Conservation (phyloP, 805 yeast genomes). For the Starmera dryadoides region DNA sequence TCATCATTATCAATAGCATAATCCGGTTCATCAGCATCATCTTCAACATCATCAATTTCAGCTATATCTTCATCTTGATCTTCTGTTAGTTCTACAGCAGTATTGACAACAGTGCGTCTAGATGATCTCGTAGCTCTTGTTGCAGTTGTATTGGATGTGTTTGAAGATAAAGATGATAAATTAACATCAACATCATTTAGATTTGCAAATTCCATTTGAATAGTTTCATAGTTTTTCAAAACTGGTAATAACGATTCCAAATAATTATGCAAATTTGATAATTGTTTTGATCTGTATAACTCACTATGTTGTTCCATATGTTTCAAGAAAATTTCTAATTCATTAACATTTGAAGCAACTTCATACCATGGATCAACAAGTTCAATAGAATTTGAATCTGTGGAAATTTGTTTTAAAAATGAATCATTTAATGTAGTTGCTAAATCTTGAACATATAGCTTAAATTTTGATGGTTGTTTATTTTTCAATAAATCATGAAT, state of each 20-base stretch:
- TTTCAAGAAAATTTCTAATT: slow-evolving; percentile 9
- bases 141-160: too few relatives aligned
- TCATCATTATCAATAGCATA: slow-evolving; percentile 4
- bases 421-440: slow-evolving; percentile 7
- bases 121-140: too few relatives aligned
- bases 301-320: slow-evolving; percentile 5
- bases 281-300: slow-evolving; percentile 1
- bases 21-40: slow-evolving; percentile 6
- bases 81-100: neutral
- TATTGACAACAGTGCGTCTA: neutral
- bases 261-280: slow-evolving; percentile 7
- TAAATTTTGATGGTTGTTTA: slow-evolving; percentile 18
- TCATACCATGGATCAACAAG: slow-evolving; percentile 20
- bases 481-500: slow-evolving; percentile 5
- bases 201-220: slow-evolving; percentile 7
- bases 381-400: neutral
- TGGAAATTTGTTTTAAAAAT: neutral
- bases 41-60: slow-evolving; percentile 1
- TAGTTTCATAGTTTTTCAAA: slow-evolving; percentile 11
- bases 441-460: slow-evolving; percentile 19
- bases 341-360: slow-evolving; percentile 10
- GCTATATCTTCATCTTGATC: neutral
- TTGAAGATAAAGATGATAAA: too few relatives aligned
- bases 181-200: neutral
- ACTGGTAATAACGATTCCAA: slow-evolving; percentile 8